Percentiles rank a stretch among this genome's conserved stretches.
phyloP scores from a whole-genome alignment of 2,329 filamentous ascomycete species.

The Gnomoniopsis smithogilvyi region DNA sequence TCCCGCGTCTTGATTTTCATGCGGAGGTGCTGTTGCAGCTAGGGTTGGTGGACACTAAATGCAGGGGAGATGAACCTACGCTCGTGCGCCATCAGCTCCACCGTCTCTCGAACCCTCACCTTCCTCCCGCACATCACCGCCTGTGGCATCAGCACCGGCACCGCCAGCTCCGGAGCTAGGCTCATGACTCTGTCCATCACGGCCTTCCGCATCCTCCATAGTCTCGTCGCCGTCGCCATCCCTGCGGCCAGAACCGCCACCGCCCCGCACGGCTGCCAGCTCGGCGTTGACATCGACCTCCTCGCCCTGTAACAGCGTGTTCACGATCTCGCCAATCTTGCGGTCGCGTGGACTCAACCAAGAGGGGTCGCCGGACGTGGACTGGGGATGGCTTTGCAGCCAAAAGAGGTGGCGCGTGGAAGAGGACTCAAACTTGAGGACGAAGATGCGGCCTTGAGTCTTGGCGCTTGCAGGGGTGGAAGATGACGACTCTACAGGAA shows the following conservation, averaged over 20 bases:
- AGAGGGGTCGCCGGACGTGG: slow-evolving; percentile 61
- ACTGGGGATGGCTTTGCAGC: slow-evolving; percentile 89
- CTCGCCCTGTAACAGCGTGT: slow-evolving; percentile 81
- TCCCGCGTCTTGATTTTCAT: neutral
- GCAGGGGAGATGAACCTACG: slow-evolving; percentile 73
- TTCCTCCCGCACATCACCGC: slow-evolving; percentile 87
- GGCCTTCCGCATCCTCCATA: slow-evolving; percentile 73
- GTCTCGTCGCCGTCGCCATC: slow-evolving; percentile 63
- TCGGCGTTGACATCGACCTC: slow-evolving; percentile 77
- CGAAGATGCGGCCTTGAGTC: slow-evolving; percentile 86
- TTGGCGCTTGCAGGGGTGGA: slow-evolving; percentile 57
- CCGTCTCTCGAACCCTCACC: slow-evolving; percentile 86
- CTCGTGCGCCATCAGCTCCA: slow-evolving; percentile 95
- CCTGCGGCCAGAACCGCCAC: slow-evolving; percentile 40
- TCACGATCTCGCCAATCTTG: slow-evolving; percentile 84
- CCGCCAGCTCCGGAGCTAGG: slow-evolving; percentile 74
- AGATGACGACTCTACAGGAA: slow-evolving; percentile 67
- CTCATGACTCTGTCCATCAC: slow-evolving; percentile 55
- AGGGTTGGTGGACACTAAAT: neutral
- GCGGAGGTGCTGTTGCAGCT: neutral
- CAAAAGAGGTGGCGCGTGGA: slow-evolving; percentile 92
- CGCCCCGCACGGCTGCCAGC: slow-evolving; percentile 58
- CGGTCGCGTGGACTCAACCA: slow-evolving; percentile 83
- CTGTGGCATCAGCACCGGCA: slow-evolving; percentile 81
- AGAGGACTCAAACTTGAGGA: slow-evolving; percentile 89